These are phyloP conservation scores for Piloderma croceum DNA, from an alignment of 768 basidiomycete genomes.

Conservation along the genomic window DNA sequence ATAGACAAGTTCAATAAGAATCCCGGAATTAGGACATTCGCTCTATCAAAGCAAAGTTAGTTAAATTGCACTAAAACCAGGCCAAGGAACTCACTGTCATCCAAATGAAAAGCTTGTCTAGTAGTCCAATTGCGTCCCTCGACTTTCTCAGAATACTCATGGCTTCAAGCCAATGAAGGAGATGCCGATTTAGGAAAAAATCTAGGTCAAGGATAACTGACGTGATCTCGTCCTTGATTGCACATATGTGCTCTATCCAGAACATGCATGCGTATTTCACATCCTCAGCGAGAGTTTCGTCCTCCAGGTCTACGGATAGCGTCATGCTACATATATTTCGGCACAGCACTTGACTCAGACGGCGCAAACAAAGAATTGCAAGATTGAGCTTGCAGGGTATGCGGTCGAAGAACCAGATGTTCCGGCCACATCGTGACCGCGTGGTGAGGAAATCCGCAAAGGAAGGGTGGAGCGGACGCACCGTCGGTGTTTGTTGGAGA, in stretches of 20 bases:
- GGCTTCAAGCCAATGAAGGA: conserved; percentile 28
- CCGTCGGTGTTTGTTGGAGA: conserved; percentile 10
- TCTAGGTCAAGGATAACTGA: conserved; percentile 15
- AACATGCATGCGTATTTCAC: conserved; percentile 19
- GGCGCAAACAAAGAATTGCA: conserved; percentile 21
- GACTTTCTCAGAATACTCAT: conserved; percentile 25
- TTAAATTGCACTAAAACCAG: too few relatives aligned
- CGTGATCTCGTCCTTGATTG: too few relatives aligned
- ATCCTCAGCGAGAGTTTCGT: conserved; percentile 18
- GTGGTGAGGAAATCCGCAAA: conserved; percentile 29
- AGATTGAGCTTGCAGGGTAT: not conserved
- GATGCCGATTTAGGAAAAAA: conserved; percentile 18
- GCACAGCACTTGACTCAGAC: conserved; percentile 12
- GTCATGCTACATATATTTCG: conserved; percentile 21
- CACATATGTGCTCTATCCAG: conserved; percentile 29
- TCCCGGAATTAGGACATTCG: too few relatives aligned
- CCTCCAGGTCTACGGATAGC: conserved; percentile 13
- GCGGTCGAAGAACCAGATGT: conserved; percentile 6
- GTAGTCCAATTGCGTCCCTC: too few relatives aligned
- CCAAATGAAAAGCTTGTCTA: too few relatives aligned
- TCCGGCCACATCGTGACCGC: conserved; percentile 18
- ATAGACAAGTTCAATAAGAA: too few relatives aligned
- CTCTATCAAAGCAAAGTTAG: too few relatives aligned
- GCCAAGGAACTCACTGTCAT: too few relatives aligned
- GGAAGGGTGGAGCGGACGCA: conserved; percentile 27